Evolutionary conservation across 139 green algal genomes (phyloP).

Genomic region (Tetraselmis chui): DNA sequence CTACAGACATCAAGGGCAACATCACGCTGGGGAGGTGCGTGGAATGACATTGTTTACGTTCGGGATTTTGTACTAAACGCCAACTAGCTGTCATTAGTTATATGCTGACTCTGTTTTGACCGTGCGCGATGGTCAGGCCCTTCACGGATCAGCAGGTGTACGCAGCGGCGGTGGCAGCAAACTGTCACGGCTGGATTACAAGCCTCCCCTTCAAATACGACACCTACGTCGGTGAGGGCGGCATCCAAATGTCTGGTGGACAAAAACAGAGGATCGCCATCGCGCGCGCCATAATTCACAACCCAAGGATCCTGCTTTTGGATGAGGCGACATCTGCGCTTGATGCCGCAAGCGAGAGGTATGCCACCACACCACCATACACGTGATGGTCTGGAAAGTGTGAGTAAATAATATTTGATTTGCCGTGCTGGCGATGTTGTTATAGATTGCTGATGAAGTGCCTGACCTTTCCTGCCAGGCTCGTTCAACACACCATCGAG

Average conservation of each 20-base stretch:
- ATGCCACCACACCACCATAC: slow-evolving; percentile 3
- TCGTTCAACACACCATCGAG: slow-evolving; percentile 10
- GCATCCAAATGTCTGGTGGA: slow-evolving; percentile 43
- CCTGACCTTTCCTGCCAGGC: too few relatives aligned
- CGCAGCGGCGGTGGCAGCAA: slow-evolving; percentile 29
- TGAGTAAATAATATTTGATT: too few relatives aligned
- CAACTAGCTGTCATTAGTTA: too few relatives aligned
- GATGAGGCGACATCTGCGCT: slow-evolving; percentile 34
- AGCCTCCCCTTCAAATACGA: slow-evolving; percentile 33
- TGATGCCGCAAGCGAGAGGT: slow-evolving; percentile 30
- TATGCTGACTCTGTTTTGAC: too few relatives aligned
- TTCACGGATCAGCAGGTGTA: too few relatives aligned
- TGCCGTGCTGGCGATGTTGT: too few relatives aligned
- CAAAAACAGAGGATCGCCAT: slow-evolving; percentile 55
- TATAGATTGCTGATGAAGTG: too few relatives aligned
- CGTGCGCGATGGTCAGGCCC: too few relatives aligned
- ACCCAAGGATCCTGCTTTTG: slow-evolving; percentile 23
- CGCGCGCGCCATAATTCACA: slow-evolving; percentile 40
- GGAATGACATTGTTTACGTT: too few relatives aligned
- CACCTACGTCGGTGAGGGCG: slow-evolving; percentile 43
- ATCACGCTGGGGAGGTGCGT: slow-evolving; percentile 26
- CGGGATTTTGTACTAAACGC: too few relatives aligned
- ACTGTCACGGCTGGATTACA: slow-evolving; percentile 1
- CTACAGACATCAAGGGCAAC: slow-evolving; percentile 32
- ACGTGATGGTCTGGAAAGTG: too few relatives aligned